Conservation (phyloP, 352 stramenopile species). For the Pythium dissotocum region DNA sequence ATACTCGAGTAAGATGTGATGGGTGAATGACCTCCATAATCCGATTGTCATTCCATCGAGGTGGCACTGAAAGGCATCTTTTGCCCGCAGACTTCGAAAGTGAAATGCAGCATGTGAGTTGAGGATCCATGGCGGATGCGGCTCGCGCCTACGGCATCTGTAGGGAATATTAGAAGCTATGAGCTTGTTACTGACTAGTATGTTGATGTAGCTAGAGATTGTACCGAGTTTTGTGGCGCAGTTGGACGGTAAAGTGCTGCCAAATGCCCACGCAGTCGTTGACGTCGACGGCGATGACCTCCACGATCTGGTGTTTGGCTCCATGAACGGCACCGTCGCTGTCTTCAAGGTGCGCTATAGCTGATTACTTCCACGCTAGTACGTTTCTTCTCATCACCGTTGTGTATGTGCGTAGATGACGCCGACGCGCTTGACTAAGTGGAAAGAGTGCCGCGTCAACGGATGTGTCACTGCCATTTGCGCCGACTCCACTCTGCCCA, state of each 20-base stretch:
- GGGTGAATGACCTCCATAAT: conserved; percentile 7
- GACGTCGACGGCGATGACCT: conserved; percentile 69
- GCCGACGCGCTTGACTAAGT: conserved; percentile 50
- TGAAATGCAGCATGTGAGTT: conserved; percentile 17
- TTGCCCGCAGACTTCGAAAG: not conserved
- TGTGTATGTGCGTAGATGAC: conserved; percentile 38
- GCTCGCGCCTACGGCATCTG: not conserved
- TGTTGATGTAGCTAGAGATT: conserved; percentile 52
- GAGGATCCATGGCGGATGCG: not conserved
- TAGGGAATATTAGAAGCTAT: not conserved
- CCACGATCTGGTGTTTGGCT: conserved; percentile 69
- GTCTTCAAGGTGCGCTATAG: conserved; percentile 61
- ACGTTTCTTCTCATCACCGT: not conserved
- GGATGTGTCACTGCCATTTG: conserved; percentile 75
- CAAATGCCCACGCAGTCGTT: conserved; percentile 63
- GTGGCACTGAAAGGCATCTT: not conserved
- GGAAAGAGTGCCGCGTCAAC: conserved; percentile 58
- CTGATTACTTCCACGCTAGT: too few relatives aligned
- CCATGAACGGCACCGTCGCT: conserved; percentile 55
- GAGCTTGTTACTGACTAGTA: not conserved
- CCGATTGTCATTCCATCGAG: conserved; percentile 7
- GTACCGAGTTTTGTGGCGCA: conserved; percentile 58
- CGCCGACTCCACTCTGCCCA: conserved; percentile 39
- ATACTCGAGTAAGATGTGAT: conserved; percentile 4
- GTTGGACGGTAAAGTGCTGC: conserved; percentile 66